Conservation (phyloP, 1,139 yeast genomes). For the Suzukiozyma palmioleophila region DNA sequence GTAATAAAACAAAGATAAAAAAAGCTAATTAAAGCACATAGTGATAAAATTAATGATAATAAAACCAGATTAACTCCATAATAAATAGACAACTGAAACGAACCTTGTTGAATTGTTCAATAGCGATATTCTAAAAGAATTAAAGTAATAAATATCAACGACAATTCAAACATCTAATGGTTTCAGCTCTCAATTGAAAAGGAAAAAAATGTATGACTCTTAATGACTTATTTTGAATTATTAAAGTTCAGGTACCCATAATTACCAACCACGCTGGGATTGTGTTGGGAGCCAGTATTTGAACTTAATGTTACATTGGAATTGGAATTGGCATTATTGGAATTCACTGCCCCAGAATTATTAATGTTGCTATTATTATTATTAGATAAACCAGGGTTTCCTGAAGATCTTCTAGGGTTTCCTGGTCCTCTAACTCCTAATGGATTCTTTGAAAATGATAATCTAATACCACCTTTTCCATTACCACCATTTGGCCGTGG, state of each 20-base stretch:
- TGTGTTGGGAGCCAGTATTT: neutral
- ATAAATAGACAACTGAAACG: neutral
- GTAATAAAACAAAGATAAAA: conserved; percentile 7
- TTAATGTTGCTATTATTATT: neutral
- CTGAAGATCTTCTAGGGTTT: conserved; percentile 40
- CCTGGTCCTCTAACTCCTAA: conserved; percentile 86
- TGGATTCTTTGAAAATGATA: conserved; percentile 93
- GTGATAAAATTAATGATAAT: conserved; percentile 9
- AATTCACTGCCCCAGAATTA: neutral
- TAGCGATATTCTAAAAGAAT: no score
- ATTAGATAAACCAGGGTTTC: conserved; percentile 22
- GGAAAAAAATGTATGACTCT: no score
- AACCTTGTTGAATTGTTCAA: no score
- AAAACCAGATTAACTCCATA: conserved; percentile 1
- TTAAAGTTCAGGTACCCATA: conserved; percentile 36
- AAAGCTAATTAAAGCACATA: conserved; percentile 6
- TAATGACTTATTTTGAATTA: conserved; percentile 6
- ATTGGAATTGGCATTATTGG: conserved; percentile 1
- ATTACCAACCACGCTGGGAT: conserved; percentile 26
- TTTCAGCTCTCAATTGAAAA: no score
- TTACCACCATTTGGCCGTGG: conserved; percentile 63
- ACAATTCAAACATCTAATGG: no score
- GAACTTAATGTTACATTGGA: neutral
- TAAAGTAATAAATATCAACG: no score
- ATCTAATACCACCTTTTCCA: conserved; percentile 90